Evolutionary conservation across 257 asterid species (phyloP).

Genomic region (Osmanthus fragrans): DNA sequence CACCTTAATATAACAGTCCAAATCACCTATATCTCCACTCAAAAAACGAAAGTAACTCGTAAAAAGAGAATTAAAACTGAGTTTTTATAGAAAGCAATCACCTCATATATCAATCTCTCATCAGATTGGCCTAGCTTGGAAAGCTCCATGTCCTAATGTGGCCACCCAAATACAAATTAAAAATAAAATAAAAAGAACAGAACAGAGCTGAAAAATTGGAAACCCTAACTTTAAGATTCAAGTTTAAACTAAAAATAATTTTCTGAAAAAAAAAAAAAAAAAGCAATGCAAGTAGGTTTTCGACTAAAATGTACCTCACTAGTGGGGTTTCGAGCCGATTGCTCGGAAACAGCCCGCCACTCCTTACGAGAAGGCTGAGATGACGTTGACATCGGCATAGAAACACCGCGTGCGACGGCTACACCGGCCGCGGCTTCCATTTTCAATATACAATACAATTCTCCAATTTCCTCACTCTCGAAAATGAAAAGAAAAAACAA

Average conservation of each 20-base stretch:
- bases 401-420: conserved; percentile 57
- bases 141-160: conserved; percentile 47
- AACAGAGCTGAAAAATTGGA: background rate
- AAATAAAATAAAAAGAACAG: background rate
- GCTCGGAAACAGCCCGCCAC: conserved; percentile 85
- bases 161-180: background rate
- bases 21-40: conserved; percentile 38
- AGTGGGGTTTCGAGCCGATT: conserved; percentile 57
- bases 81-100: conserved; percentile 25
- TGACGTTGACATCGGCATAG: conserved; percentile 50
- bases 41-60: conserved; percentile 12
- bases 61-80: conserved; percentile 15
- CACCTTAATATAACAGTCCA: conserved; percentile 51
- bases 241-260: background rate
- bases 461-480: background rate
- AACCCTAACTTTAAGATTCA: background rate
- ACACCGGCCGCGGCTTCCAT: conserved; percentile 80
- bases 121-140: conserved; percentile 71
- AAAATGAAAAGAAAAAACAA: background rate
- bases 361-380: conserved; percentile 71
- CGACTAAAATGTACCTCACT: conserved; percentile 49
- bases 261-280: background rate
- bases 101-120: conserved; percentile 87
- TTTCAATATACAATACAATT: conserved; percentile 28
- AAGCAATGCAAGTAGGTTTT: conserved; percentile 38